Conservation (phyloP, 2,329 filamentous ascomycete species). For the Gnomoniopsis smithogilvyi region DNA sequence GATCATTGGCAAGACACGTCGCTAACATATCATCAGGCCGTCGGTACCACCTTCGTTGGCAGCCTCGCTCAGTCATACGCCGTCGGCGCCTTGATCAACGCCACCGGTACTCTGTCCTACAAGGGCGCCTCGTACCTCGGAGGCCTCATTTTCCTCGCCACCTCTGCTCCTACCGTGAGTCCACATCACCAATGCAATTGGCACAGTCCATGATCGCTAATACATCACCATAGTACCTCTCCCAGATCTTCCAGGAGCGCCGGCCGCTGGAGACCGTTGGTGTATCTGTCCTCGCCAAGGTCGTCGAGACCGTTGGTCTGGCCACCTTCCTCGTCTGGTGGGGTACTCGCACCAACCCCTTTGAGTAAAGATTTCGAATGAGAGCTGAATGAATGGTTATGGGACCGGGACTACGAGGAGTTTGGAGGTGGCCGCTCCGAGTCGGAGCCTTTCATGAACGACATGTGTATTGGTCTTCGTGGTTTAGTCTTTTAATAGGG, state of each 20-base stretch:
- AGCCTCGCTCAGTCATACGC: constrained; percentile 87
- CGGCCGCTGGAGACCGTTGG: constrained; percentile 86
- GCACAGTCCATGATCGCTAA: constrained; percentile 1
- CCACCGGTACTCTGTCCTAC: constrained; percentile 91
- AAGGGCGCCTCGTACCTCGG: constrained; percentile 96
- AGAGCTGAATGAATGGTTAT: neutral
- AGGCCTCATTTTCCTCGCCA: constrained; percentile 85
- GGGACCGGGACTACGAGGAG: neutral
- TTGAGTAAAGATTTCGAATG: constrained; percentile 57
- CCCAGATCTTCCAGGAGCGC: constrained; percentile 87
- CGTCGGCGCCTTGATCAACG: constrained; percentile 87
- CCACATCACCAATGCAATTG: neutral
- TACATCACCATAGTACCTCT: constrained; percentile 63
- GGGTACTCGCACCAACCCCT: constrained; percentile 92
- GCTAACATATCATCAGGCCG: constrained; percentile 3
- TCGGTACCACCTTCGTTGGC: constrained; percentile 72
- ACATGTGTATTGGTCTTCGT: constrained; percentile 1
- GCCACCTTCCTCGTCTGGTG: constrained; percentile 94
- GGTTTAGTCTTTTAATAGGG: neutral
- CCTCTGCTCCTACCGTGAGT: constrained; percentile 80
- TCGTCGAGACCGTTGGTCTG: constrained; percentile 90
- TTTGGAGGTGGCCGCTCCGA: neutral
- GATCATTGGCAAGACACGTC: too few relatives aligned
- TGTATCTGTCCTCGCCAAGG: constrained; percentile 76
- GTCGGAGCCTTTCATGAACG: constrained; percentile 2